Percentiles rank a stretch among this genome's conserved stretches.
Conservation (phyloP, 148 eudicot genomes). For the Rhododendron simsii region DNA sequence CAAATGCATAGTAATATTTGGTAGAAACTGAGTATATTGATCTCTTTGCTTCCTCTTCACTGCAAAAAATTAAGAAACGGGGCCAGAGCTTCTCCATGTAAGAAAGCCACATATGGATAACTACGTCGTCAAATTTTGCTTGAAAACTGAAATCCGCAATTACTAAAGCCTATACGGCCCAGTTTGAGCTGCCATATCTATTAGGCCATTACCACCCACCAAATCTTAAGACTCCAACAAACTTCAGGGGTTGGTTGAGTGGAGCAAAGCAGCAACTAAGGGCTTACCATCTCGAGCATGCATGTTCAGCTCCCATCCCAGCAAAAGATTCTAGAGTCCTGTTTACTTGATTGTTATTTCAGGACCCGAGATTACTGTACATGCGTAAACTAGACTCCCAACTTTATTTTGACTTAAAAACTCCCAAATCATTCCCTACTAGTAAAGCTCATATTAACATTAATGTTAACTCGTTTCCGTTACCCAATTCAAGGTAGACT, state of each 20-base stretch:
- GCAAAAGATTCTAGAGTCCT: not conserved
- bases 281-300: not conserved
- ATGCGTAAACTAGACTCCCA: not conserved
- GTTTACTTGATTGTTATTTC: not conserved
- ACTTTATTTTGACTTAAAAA: not conserved
- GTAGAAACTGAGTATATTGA: conserved; percentile 78
- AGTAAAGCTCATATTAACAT: not conserved
- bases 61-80: conserved; percentile 10
- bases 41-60: conserved; percentile 67
- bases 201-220: not conserved
- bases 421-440: not conserved
- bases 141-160: not conserved
- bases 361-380: not conserved
- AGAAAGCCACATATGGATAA: not conserved
- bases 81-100: not conserved
- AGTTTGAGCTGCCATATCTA: not conserved
- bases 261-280: not conserved
- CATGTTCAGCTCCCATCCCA: not conserved
- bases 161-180: not conserved
- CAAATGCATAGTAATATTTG: conserved; percentile 59
- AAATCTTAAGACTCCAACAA: not conserved
- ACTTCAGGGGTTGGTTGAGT: not conserved
- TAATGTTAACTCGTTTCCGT: not conserved
- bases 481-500: not conserved
- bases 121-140: not conserved